Evolutionary conservation across 2,329 filamentous ascomycete species (phyloP).

Genomic region (Dactylellina parvicollis): DNA sequence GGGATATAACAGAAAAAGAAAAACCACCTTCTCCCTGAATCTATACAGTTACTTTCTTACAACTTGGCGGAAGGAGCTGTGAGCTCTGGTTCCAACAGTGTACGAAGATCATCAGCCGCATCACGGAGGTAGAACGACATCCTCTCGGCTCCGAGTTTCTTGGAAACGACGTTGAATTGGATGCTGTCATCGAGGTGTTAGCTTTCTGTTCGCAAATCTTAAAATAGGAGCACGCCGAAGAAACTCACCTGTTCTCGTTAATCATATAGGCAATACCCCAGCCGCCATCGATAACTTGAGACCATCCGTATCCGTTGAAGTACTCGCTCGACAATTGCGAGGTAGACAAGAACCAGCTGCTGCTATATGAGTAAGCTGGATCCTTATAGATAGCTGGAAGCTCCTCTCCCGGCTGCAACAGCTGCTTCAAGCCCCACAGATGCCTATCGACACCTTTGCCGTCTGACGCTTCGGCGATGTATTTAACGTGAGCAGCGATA

Average conservation of each 20-base stretch:
- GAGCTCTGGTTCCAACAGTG: constrained; percentile 82
- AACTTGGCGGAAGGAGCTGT: constrained; percentile 87
- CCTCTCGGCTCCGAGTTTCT: constrained; percentile 85
- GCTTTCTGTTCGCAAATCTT: constrained; percentile 22
- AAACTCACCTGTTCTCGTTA: constrained; percentile 86
- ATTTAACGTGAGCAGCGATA: constrained; percentile 82
- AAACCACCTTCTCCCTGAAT: constrained; percentile 4
- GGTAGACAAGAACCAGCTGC: constrained; percentile 87
- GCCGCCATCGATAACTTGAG: constrained; percentile 92
- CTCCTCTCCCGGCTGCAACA: constrained; percentile 81
- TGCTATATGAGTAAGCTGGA: constrained; percentile 82
- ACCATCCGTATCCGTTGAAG: constrained; percentile 99
- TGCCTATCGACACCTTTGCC: constrained; percentile 95
- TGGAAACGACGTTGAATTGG: constrained; percentile 98
- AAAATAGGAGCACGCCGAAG: background rate
- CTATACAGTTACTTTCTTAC: constrained; percentile 63
- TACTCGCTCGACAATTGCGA: constrained; percentile 94
- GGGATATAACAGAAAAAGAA: constrained; percentile 14
- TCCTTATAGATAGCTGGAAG: constrained; percentile 86
- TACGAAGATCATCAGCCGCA: constrained; percentile 87
- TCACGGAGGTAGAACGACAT: constrained; percentile 98
- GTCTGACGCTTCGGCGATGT: constrained; percentile 87
- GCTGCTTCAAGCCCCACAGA: constrained; percentile 95
- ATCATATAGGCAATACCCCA: constrained; percentile 99
- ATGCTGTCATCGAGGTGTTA: constrained; percentile 68